Evolutionary conservation across 768 basidiomycete species (phyloP).

Genomic region (Russula abietina): DNA sequence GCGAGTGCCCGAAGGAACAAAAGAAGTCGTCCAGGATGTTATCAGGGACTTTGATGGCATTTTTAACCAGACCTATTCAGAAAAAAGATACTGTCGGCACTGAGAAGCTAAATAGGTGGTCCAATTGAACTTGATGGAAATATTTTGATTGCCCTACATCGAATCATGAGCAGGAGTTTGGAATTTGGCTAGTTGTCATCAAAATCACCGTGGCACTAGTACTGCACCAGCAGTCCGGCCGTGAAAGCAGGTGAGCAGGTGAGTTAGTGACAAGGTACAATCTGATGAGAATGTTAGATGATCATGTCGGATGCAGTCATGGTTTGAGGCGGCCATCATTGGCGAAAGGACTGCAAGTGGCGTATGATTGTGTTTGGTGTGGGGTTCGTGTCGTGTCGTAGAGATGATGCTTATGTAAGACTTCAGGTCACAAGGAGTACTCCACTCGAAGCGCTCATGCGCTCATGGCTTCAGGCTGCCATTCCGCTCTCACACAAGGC

Average conservation of each 20-base stretch:
- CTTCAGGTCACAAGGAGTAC: no score
- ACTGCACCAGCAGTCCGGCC: background rate
- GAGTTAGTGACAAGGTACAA: background rate
- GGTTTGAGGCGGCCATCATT: background rate
- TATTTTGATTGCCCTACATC: background rate
- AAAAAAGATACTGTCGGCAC: background rate
- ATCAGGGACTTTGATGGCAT: constrained; percentile 12
- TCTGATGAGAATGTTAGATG: background rate
- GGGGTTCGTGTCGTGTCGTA: no score
- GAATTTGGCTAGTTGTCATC: constrained; percentile 1
- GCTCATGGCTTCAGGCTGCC: no score
- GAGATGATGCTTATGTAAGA: background rate
- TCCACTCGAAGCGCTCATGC: no score
- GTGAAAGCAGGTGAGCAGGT: no score
- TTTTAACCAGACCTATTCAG: background rate
- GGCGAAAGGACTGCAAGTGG: background rate
- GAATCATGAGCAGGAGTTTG: background rate
- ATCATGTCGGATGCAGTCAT: background rate
- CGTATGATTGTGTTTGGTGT: no score
- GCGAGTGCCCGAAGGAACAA: background rate
- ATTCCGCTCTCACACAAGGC: no score
- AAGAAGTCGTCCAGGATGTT: constrained; percentile 3
- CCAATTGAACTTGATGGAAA: background rate
- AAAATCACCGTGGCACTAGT: background rate
- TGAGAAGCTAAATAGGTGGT: background rate